Conservation (phyloP, 306 rosid genomes). For the Mimosa pudica region DNA sequence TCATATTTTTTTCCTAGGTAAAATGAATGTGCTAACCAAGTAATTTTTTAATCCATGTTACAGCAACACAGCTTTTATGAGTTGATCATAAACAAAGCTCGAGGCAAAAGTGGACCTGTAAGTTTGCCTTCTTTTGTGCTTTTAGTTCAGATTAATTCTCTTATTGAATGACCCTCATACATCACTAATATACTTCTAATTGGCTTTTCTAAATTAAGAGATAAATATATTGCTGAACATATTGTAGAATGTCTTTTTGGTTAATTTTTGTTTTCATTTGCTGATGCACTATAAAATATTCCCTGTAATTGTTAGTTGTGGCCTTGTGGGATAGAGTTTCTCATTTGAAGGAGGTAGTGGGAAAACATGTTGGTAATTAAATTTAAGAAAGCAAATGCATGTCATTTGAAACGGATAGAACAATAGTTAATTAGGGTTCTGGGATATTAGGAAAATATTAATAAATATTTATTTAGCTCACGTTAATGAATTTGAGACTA, state of each 20-base stretch:
- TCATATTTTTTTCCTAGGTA: not conserved
- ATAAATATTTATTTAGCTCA: too few relatives aligned
- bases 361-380: constrained; percentile 11
- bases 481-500: not conserved
- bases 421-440: not conserved
- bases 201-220: not conserved
- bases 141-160: constrained; percentile 21
- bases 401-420: not conserved
- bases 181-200: constrained; percentile 1
- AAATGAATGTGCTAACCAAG: constrained; percentile 34
- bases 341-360: constrained; percentile 2
- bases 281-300: not conserved
- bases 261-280: not conserved
- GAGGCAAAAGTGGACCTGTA: constrained; percentile 99
- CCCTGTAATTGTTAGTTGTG: not conserved
- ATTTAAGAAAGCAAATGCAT: not conserved
- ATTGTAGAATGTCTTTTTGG: constrained; percentile 2
- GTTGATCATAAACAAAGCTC: constrained; percentile 84
- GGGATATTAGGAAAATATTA: too few relatives aligned
- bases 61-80: constrained; percentile 99
- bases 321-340: constrained; percentile 9
- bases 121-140: constrained; percentile 24
- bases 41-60: constrained; percentile 34
- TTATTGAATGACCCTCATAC: not conserved
- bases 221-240: not conserved